Evolutionary conservation across 176 grass and related monocot species (phyloP).

Genomic region (Hyparrhenia diplandra): DNA sequence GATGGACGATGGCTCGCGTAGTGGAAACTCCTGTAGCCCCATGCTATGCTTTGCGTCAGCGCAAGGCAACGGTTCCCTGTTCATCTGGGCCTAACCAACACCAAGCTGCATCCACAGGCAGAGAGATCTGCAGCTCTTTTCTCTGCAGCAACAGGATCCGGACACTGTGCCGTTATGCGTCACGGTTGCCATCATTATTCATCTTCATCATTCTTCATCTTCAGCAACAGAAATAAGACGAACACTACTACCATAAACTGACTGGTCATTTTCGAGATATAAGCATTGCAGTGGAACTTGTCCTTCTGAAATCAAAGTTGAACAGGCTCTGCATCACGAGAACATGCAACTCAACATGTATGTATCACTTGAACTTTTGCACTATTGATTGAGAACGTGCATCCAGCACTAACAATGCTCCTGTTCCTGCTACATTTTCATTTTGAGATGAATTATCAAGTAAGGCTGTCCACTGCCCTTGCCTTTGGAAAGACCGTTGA

Average conservation of each 20-base stretch:
- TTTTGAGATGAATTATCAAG: background rate
- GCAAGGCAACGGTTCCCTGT: slow-evolving; percentile 9
- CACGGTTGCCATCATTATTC: background rate
- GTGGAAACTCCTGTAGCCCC: slow-evolving; percentile 32
- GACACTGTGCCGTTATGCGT: background rate
- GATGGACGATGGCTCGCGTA: background rate
- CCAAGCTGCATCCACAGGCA: background rate
- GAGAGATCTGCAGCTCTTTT: slow-evolving; percentile 19
- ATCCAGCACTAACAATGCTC: background rate
- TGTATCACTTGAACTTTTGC: background rate
- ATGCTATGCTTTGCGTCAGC: background rate
- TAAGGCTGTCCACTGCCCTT: background rate
- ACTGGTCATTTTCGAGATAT: slow-evolving; percentile 13
- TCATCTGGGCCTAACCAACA: background rate
- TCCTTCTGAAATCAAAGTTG: background rate
- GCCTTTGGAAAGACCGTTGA: too few relatives aligned
- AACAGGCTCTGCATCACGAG: background rate
- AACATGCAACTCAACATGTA: background rate
- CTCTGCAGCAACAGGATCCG: slow-evolving; percentile 13
- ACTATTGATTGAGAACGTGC: background rate
- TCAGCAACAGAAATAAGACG: too few relatives aligned
- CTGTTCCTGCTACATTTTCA: background rate
- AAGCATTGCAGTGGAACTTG: slow-evolving; percentile 1
- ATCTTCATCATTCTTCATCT: too few relatives aligned
- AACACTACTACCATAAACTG: too few relatives aligned